A percentile compares a stretch with the other conserved stretches of the same genome.
These are phyloP conservation scores for Pelargonium hybrid DNA, from an alignment of 441 rosid species.

Conservation along the genomic window DNA sequence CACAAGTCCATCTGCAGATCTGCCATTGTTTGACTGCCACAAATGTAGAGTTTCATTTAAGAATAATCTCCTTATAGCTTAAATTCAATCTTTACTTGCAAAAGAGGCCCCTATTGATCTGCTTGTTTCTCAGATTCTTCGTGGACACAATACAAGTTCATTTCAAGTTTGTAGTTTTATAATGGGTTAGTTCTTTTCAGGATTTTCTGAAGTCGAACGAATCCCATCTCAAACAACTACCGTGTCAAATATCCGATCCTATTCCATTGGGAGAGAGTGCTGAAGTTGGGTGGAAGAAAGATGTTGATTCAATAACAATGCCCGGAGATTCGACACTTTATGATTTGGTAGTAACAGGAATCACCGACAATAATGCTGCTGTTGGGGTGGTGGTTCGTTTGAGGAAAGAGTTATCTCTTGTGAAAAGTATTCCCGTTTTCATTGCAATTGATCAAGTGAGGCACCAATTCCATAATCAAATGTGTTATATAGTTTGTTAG, in stretches of 20 bases:
- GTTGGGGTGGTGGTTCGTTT: slow-evolving; percentile 70
- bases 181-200: slow-evolving; percentile 27
- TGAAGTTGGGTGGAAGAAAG: slow-evolving; percentile 84
- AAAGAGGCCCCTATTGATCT: background rate
- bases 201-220: slow-evolving; percentile 65
- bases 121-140: background rate
- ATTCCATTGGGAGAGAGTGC: slow-evolving; percentile 84
- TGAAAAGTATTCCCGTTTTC: slow-evolving; percentile 78
- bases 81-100: background rate
- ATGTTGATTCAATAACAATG: slow-evolving; percentile 46
- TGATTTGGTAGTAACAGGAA: slow-evolving; percentile 78
- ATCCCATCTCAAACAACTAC: slow-evolving; percentile 44
- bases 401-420: slow-evolving; percentile 79
- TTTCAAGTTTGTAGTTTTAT: slow-evolving; percentile 9
- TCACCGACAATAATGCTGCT: slow-evolving; percentile 72
- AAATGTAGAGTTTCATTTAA: background rate
- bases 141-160: background rate
- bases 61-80: background rate
- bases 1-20: background rate
- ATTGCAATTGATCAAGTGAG: slow-evolving; percentile 91
- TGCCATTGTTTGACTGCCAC: background rate
- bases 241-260: slow-evolving; percentile 64
- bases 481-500: background rate
- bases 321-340: slow-evolving; percentile 59
- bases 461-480: slow-evolving; percentile 4